Percentiles rank a stretch among this genome's conserved stretches.
Conservation (phyloP, 2,329 filamentous ascomycete species). For the Botrytis pseudocinerea region DNA sequence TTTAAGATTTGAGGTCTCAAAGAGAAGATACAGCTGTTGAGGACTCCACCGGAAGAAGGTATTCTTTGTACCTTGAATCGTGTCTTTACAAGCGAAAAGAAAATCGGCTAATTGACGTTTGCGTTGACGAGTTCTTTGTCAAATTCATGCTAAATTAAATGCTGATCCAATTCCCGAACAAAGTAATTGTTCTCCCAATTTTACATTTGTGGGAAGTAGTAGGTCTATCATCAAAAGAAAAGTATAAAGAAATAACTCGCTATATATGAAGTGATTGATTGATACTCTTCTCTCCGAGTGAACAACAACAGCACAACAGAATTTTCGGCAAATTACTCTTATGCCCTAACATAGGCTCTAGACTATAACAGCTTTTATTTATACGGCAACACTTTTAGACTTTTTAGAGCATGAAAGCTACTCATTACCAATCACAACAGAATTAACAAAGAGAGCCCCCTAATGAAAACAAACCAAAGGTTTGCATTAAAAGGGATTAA, state of each 20-base stretch:
- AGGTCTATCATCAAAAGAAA: background rate
- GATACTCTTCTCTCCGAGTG: background rate
- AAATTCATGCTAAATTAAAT: background rate
- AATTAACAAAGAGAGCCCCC: background rate
- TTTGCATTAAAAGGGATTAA: rapidly evolving
- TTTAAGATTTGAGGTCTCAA: background rate
- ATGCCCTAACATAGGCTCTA: background rate
- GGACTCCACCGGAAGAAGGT: background rate
- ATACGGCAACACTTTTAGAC: background rate
- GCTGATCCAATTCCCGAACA: background rate
- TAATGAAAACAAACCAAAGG: background rate
- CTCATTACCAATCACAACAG: background rate
- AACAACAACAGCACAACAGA: background rate
- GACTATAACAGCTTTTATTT: background rate
- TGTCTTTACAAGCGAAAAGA: background rate
- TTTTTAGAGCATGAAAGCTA: background rate
- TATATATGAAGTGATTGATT: background rate
- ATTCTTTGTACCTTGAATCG: background rate
- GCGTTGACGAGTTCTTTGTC: background rate
- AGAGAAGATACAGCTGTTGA: background rate
- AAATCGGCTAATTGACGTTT: background rate
- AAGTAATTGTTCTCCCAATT: background rate
- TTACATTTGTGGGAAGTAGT: background rate
- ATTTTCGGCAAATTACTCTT: background rate
- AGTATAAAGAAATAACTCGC: background rate